Evolutionary conservation across 2,329 filamentous ascomycete genomes (phyloP), one percentile per base, ranked within the genome.

Genomic region (Cercospora sp.): DNA sequence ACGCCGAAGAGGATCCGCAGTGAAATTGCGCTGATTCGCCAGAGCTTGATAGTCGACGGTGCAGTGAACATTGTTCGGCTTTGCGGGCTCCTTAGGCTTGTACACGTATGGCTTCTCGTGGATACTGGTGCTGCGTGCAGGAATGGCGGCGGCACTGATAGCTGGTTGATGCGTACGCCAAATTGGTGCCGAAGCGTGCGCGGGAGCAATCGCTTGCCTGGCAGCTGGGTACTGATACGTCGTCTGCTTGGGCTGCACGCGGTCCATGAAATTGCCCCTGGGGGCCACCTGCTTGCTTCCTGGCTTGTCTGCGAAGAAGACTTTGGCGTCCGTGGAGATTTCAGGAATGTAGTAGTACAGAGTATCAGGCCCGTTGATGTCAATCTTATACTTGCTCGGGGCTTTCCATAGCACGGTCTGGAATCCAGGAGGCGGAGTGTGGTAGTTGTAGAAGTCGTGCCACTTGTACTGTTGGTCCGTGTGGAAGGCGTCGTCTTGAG

Each of bases 271-370:
- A 76, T 90, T 91, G 72, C 88, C 89, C 79, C 87, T 89, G 2
- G 85, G 81, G 68, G 92, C 92, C 78, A 92, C 85, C 57, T 82
- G 82, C n/a, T 80, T 84, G 67, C 83, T 83, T 67, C 80, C 81
- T 53, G 86, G 87, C 80, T 96, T 89, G 75, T 95, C 91, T 4
- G 94, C 96, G 80, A 95, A 99, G 78, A 96, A 93, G 28, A 93
- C 90, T 79, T 90, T 93, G 64, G 93, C 91, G 76, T 98, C 94
- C 6, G 94, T 97, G 23, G 94, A 98, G 20, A 86, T 87, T 77
- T 88, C 88, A 33, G 92, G 92, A 68, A 99, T 85, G 78, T 97
- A 98, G 81, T 93, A 87, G 92, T 94, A 98, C 18, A 97, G 79
- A 77, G 92, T 90, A 69, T 94, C 87, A 16, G 89, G 84, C 77